These are phyloP conservation scores for Quercus phellos DNA, from an alignment of 331 rosid species.

Conservation along the genomic window DNA sequence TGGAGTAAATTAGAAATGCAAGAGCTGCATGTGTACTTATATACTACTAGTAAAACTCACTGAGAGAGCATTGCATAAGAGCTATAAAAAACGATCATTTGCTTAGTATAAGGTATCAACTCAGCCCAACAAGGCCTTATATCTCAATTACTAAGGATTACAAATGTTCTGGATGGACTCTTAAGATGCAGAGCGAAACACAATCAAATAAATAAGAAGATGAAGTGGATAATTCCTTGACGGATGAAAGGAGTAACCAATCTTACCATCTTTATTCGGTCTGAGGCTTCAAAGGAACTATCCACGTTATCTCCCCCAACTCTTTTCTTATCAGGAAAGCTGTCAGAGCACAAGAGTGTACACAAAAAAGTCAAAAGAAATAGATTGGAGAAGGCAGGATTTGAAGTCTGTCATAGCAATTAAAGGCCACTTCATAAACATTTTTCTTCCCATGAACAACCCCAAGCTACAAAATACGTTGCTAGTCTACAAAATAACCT, in stretches of 20 bases:
- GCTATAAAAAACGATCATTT: not conserved
- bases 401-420: constrained; percentile 11
- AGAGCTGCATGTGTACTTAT: not conserved
- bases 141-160: not conserved
- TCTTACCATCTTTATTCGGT: constrained; percentile 61
- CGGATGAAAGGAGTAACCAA: constrained; percentile 13
- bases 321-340: constrained; percentile 68
- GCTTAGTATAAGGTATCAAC: not conserved
- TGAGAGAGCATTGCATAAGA: constrained; percentile 19
- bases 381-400: constrained; percentile 5
- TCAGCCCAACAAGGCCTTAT: not conserved
- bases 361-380: constrained; percentile 17
- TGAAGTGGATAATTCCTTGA: not conserved
- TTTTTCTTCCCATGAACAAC: not conserved
- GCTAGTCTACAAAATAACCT: not conserved
- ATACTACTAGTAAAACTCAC: not conserved
- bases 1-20: constrained; percentile 29
- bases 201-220: not conserved
- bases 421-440: not conserved
- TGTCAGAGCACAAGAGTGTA: constrained; percentile 37
- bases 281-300: constrained; percentile 39
- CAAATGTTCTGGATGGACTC: not conserved
- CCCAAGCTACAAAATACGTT: not conserved
- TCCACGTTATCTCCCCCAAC: constrained; percentile 39
- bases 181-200: not conserved